Evolutionary conservation across 371 early-diverging fungal species (phyloP), one percentile per base, ranked within the genome.

Genomic region (Conidiobolus incongruus): DNA sequence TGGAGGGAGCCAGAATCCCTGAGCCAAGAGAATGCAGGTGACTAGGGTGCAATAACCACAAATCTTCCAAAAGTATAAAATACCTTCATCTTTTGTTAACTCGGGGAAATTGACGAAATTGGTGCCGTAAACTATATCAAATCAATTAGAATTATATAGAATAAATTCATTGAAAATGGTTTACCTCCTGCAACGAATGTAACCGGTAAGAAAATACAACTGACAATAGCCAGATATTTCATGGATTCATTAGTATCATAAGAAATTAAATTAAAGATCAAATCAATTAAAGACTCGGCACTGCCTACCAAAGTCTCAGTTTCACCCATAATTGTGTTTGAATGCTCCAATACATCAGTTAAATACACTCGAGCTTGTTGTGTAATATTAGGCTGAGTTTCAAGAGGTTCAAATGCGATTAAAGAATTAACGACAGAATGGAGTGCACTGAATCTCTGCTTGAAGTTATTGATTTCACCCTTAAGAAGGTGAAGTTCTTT

Each of bases 221-320:
- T 55, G 6, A 59, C 52, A 0, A 57, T 10, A 2, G 59, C 51
- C 3, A 62, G 44, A 4, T 32, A 40, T 5, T 47, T 47, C 62
- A 62, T 62, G 2, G 53, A 53, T 40, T 60, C 60, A 37, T 62
- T 62, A 8, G 62, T 62, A 29, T 57, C 52, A 29, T 55, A 59
- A 4, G 60, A 46, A 40, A 62, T 51, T 21, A 54, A 35, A 40
- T 62, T 62, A 38, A 62, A 62, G 35, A 58, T 55, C 61, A 56
- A 41, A 17, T 6, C 39, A 30, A 23, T 43, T 8, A 44, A n/a
- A 21, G 43, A 15, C 19, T 21, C 8, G 12, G n/a, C 21, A n/a
- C 21, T 10, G 16, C 34, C 3, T 4, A 22, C 21, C 3, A 6
- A 30, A 6, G 31, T 13, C 21, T 8, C 4, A 16, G 2, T 7